Percentiles rank a stretch among this genome's conserved stretches.
Evolutionary conservation across 2,329 filamentous ascomycete species (phyloP).

Genomic region (Emydomyces testavorans): DNA sequence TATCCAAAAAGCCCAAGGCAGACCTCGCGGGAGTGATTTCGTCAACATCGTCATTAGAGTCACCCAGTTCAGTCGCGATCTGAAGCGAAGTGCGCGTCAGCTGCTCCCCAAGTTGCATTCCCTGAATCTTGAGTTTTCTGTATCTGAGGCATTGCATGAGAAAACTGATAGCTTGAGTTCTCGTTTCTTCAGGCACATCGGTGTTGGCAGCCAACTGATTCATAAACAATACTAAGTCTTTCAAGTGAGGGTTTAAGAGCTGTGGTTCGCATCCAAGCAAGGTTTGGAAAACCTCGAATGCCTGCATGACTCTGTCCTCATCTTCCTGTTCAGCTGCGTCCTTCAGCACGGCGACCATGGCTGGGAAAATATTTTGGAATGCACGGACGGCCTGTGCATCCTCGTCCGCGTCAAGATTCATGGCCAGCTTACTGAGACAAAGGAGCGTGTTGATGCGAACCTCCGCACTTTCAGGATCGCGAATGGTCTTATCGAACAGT

Average conservation of each 20-base stretch:
- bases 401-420: slow-evolving; percentile 80
- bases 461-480: slow-evolving; percentile 79
- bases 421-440: slow-evolving; percentile 74
- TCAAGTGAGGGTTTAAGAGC: slow-evolving; percentile 73
- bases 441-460: slow-evolving; percentile 92
- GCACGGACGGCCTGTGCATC: slow-evolving; percentile 59
- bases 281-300: slow-evolving; percentile 95
- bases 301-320: slow-evolving; percentile 77
- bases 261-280: slow-evolving; percentile 81
- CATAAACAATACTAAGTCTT: slow-evolving; percentile 87
- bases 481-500: slow-evolving; percentile 76
- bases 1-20: slow-evolving; percentile 76
- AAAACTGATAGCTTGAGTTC: slow-evolving; percentile 84
- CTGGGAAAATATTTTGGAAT: slow-evolving; percentile 70
- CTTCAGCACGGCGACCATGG: slow-evolving; percentile 84
- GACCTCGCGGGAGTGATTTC: slow-evolving; percentile 75
- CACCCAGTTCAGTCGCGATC: slow-evolving; percentile 79
- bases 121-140: slow-evolving; percentile 91
- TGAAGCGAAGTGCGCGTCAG: slow-evolving; percentile 79
- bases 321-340: slow-evolving; percentile 65
- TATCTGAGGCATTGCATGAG: slow-evolving; percentile 85
- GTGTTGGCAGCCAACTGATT: slow-evolving; percentile 70
- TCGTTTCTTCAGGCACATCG: slow-evolving; percentile 68
- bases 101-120: slow-evolving; percentile 72
- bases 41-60: slow-evolving; percentile 54